Percentiles rank a stretch among this genome's conserved stretches.
Evolutionary conservation across 441 rosid genomes (phyloP).

Genomic region (Erodium texanum): DNA sequence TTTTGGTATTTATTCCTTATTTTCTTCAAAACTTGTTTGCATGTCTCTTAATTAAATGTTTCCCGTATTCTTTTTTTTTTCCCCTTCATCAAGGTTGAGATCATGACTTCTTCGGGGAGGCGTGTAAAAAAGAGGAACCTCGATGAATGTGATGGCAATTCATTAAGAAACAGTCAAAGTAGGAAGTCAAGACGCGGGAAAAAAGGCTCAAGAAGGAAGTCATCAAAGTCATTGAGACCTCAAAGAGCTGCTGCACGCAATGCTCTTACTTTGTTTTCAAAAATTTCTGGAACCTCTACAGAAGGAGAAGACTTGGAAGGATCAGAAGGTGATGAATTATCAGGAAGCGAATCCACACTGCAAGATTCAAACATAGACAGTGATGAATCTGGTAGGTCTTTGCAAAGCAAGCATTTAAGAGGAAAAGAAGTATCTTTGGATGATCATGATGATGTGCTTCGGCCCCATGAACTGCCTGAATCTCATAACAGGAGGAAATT

Average conservation of each 20-base stretch:
- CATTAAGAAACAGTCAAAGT: conserved; percentile 31
- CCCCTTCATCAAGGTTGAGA: conserved; percentile 37
- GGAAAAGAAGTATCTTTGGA: conserved; percentile 59
- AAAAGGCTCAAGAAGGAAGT: conserved; percentile 47
- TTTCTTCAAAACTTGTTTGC: background rate
- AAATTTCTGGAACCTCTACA: conserved; percentile 68
- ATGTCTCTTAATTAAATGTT: background rate
- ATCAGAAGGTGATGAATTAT: conserved; percentile 48
- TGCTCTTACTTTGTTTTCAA: conserved; percentile 79
- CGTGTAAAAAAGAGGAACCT: conserved; percentile 81
- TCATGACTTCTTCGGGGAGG: conserved; percentile 92
- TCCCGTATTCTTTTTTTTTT: background rate
- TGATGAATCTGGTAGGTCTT: conserved; percentile 54
- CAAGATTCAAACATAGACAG: conserved; percentile 52
- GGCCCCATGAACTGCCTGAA: conserved; percentile 34
- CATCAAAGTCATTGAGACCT: conserved; percentile 74
- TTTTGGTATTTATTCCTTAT: conserved; percentile 1
- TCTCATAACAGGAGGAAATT: conserved; percentile 48
- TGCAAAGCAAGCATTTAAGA: conserved; percentile 44
- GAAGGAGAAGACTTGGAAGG: conserved; percentile 66
- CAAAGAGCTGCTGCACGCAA: conserved; percentile 93
- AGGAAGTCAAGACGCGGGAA: conserved; percentile 50
- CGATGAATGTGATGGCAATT: conserved; percentile 55
- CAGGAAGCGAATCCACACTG: conserved; percentile 60
- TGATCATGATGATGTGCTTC: conserved; percentile 39